These are phyloP conservation scores for Exserohilum rostratum DNA, from an alignment of 2,329 filamentous ascomycete genomes.

Conservation along the genomic window DNA sequence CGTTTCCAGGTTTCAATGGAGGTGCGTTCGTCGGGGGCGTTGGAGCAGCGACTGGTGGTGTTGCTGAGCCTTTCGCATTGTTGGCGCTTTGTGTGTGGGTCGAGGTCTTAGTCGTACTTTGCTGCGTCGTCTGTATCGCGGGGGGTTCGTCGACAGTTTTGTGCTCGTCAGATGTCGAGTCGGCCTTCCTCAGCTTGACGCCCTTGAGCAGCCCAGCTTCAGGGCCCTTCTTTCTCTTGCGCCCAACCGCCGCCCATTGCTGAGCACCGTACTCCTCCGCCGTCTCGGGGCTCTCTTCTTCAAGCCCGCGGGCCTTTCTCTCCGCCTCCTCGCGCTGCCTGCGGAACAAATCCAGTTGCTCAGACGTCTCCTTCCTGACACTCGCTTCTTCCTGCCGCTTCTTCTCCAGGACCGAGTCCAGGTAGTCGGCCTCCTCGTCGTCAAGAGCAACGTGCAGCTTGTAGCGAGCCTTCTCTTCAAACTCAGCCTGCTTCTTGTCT, in stretches of 20 bases:
- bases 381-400: slow-evolving; percentile 62
- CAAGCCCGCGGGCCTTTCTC: slow-evolving; percentile 48
- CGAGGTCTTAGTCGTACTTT: not conserved
- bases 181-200: slow-evolving; percentile 53
- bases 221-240: slow-evolving; percentile 59
- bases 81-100: not conserved
- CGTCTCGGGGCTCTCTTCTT: slow-evolving; percentile 46
- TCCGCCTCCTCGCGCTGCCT: slow-evolving; percentile 65
- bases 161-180: slow-evolving; percentile 24
- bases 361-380: slow-evolving; percentile 63
- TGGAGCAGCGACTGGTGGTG: not conserved
- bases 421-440: slow-evolving; percentile 78
- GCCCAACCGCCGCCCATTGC: slow-evolving; percentile 57
- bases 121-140: slow-evolving; percentile 1
- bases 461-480: slow-evolving; percentile 73
- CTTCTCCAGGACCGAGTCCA: slow-evolving; percentile 65
- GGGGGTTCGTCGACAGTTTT: not conserved
- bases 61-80: not conserved
- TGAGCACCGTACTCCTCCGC: slow-evolving; percentile 49
- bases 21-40: slow-evolving; percentile 21
- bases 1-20: slow-evolving; percentile 19
- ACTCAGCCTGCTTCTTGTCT: slow-evolving; percentile 83
- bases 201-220: slow-evolving; percentile 48
- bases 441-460: slow-evolving; percentile 81
- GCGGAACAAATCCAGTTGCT: slow-evolving; percentile 65